Conservation (phyloP, 2,329 filamentous ascomycete species). For the Nemania sp. region DNA sequence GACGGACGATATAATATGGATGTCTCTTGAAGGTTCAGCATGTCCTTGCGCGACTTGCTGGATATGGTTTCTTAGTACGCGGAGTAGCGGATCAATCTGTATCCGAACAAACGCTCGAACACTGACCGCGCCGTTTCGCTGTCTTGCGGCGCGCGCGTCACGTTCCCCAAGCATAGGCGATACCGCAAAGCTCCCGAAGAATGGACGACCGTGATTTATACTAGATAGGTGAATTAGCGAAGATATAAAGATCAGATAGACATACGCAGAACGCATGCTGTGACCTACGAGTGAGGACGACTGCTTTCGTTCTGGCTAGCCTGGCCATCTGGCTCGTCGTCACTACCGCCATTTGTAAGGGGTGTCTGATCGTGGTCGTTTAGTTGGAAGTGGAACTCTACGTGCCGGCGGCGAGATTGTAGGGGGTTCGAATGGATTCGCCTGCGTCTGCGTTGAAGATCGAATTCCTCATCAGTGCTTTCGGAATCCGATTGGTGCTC, state of each 20-base stretch:
- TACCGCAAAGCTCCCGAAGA: background rate
- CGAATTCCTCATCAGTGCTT: background rate
- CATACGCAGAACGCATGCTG: background rate
- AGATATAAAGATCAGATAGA: background rate
- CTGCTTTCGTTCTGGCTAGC: background rate
- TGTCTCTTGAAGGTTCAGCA: background rate
- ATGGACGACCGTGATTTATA: background rate
- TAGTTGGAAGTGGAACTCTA: background rate
- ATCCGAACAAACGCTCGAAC: background rate
- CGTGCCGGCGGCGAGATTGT: too few species aligned
- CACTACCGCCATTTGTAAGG: background rate
- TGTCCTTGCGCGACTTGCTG: background rate
- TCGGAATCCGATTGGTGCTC: background rate
- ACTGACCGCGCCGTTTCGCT: background rate
- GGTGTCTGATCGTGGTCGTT: background rate
- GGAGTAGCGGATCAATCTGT: background rate
- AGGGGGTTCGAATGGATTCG: too few species aligned
- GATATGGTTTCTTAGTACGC: background rate
- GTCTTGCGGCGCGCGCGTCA: background rate
- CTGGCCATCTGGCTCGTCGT: constrained; percentile 3
- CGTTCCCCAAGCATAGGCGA: background rate
- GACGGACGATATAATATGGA: background rate
- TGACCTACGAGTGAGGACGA: constrained; percentile 3
- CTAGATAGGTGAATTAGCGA: background rate
- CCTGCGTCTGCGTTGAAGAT: background rate